Evolutionary conservation across 345 rosid genomes (phyloP).

Genomic region (Carallia pectinifolia): DNA sequence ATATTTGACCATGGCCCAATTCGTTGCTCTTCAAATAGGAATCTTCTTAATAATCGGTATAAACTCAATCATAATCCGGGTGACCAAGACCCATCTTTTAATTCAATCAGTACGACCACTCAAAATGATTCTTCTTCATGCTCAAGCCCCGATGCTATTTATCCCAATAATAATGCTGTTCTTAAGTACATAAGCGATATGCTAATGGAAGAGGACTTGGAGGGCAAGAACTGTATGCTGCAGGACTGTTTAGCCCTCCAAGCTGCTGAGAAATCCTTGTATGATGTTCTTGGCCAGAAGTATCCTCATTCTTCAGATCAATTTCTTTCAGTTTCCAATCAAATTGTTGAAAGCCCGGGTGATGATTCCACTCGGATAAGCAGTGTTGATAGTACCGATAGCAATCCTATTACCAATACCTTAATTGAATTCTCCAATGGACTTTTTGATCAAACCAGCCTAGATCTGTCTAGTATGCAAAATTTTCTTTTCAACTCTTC

Average conservation of each 20-base stretch:
- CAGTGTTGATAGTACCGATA: constrained; percentile 16
- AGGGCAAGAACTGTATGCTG: constrained; percentile 63
- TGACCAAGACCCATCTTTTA: background rate
- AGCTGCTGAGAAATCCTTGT: constrained; percentile 74
- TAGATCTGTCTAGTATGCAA: constrained; percentile 1
- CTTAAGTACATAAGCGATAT: constrained; percentile 72
- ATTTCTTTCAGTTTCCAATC: constrained; percentile 6
- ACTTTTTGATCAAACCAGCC: background rate
- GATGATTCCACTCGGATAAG: constrained; percentile 17
- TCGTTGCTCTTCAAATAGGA: constrained; percentile 14
- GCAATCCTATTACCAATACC: background rate
- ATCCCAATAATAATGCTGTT: constrained; percentile 27
- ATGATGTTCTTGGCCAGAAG: constrained; percentile 56
- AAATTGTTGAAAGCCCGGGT: constrained; percentile 4
- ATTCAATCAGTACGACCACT: background rate
- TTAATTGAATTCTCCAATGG: constrained; percentile 9
- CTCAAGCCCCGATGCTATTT: constrained; percentile 7
- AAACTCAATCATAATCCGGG: background rate
- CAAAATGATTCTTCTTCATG: background rate
- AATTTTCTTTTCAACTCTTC: constrained; percentile 6
- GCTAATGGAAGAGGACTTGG: constrained; percentile 83
- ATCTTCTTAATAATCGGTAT: constrained; percentile 4
- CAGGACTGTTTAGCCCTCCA: constrained; percentile 78
- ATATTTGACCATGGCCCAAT: background rate
- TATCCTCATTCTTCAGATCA: constrained; percentile 30